These are phyloP conservation scores for Cryptococcus jaspeensis DNA, from an alignment of 1,284 basidiomycete species.

Conservation along the genomic window DNA sequence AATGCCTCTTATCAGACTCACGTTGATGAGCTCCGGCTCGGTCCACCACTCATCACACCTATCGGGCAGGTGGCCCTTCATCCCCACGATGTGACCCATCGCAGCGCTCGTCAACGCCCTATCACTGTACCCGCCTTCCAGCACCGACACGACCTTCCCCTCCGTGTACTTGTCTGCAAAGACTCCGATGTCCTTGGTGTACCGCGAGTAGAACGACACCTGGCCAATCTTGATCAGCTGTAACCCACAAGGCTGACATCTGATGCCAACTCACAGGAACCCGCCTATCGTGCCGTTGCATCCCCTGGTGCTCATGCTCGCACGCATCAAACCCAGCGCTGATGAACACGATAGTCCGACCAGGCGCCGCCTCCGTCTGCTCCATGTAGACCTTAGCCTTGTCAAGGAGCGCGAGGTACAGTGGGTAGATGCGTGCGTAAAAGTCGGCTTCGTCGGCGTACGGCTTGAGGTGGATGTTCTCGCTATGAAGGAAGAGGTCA, in stretches of 20 bases:
- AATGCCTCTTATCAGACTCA: constrained; percentile 41
- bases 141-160: constrained; percentile 77
- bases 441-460: constrained; percentile 76
- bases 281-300: constrained; percentile 89
- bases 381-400: constrained; percentile 72
- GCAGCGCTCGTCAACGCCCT: constrained; percentile 76
- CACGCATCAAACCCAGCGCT: constrained; percentile 87
- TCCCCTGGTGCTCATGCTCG: constrained; percentile 83
- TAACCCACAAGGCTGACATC: constrained; percentile 8
- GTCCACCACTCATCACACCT: constrained; percentile 67
- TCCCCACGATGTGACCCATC: constrained; percentile 72
- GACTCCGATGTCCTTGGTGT: constrained; percentile 68
- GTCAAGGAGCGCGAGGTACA: constrained; percentile 68
- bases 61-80: constrained; percentile 54
- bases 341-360: constrained; percentile 79
- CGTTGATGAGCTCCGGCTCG: constrained; percentile 63
- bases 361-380: constrained; percentile 62
- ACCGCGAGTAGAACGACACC: constrained; percentile 74
- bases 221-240: not conserved
- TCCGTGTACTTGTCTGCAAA: constrained; percentile 67
- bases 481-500: constrained; percentile 38
- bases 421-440: constrained; percentile 69
- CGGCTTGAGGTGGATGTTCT: constrained; percentile 83
- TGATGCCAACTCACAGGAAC: constrained; percentile 62
- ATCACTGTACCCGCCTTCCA: constrained; percentile 95